Conservation (phyloP, 2,329 filamentous ascomycete species). For the Leptoxyphium fumago region DNA sequence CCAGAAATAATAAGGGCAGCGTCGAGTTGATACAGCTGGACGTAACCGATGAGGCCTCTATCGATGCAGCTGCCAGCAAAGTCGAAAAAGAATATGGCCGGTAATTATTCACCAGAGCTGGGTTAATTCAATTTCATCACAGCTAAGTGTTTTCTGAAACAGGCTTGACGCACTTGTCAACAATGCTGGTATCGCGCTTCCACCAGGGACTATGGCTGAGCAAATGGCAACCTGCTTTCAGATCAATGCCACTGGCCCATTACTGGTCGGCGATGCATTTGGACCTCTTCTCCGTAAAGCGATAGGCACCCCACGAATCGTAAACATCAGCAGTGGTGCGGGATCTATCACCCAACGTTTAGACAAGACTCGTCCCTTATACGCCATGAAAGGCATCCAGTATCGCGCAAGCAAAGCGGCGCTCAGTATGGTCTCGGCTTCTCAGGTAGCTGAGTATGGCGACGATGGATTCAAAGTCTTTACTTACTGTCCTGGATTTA, state of each 20-base stretch:
- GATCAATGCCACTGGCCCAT: background rate
- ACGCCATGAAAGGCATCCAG: background rate
- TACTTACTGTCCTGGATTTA: conserved; percentile 25
- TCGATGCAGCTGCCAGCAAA: background rate
- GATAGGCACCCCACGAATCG: background rate
- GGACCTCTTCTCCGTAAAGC: background rate
- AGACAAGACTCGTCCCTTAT: background rate
- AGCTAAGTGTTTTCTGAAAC: too few relatives aligned
- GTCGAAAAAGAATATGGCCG: background rate
- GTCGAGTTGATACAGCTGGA: background rate
- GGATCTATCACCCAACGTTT: background rate
- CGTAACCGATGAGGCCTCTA: background rate
- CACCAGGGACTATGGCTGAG: background rate
- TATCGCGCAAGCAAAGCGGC: background rate
- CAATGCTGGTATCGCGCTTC: background rate
- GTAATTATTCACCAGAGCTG: too few relatives aligned
- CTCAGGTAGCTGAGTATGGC: background rate
- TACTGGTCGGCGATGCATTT: background rate
- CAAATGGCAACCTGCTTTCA: background rate
- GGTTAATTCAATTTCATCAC: too few relatives aligned
- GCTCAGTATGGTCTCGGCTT: background rate
- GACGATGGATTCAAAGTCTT: conserved; percentile 18
- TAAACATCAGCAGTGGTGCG: background rate
- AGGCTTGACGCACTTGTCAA: background rate
- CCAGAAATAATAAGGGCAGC: background rate